phyloP scores from a whole-genome alignment of 2,329 filamentous ascomycete species.

The Dactylella cylindrospora region DNA sequence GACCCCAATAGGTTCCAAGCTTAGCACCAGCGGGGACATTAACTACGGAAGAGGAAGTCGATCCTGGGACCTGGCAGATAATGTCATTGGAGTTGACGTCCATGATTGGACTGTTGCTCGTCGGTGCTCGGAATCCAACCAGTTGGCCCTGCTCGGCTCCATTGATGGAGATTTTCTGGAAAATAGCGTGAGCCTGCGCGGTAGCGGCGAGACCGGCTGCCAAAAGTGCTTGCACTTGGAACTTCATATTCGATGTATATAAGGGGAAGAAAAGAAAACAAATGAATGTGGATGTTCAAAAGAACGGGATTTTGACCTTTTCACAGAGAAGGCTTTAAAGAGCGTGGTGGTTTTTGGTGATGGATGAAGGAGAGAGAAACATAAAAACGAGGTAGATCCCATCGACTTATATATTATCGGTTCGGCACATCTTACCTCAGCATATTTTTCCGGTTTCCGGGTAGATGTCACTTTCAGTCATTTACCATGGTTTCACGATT shows the following conservation, averaged over 20 bases:
- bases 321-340: constrained; percentile 34
- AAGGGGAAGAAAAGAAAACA: constrained; percentile 43
- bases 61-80: constrained; percentile 54
- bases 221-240: constrained; percentile 42
- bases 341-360: constrained; percentile 19
- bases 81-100: constrained; percentile 56
- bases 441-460: constrained; percentile 15
- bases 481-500: constrained; percentile 33
- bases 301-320: constrained; percentile 34
- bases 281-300: constrained; percentile 42
- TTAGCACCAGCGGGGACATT: constrained; percentile 58
- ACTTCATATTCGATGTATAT: constrained; percentile 40
- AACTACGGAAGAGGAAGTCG: constrained; percentile 53
- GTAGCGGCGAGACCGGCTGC: constrained; percentile 48
- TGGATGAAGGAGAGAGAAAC: background rate
- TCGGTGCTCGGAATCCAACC: constrained; percentile 57
- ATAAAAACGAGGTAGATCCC: background rate
- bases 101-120: constrained; percentile 58
- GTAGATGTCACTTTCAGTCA: constrained; percentile 10
- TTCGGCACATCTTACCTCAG: constrained; percentile 18
- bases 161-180: constrained; percentile 57
- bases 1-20: constrained; percentile 59
- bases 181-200: constrained; percentile 54
- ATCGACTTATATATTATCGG: constrained; percentile 15
- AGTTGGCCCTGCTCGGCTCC: constrained; percentile 58